phyloP scores from a whole-genome alignment of 1,139 yeast genomes.

The Protomyces pachydermus region DNA sequence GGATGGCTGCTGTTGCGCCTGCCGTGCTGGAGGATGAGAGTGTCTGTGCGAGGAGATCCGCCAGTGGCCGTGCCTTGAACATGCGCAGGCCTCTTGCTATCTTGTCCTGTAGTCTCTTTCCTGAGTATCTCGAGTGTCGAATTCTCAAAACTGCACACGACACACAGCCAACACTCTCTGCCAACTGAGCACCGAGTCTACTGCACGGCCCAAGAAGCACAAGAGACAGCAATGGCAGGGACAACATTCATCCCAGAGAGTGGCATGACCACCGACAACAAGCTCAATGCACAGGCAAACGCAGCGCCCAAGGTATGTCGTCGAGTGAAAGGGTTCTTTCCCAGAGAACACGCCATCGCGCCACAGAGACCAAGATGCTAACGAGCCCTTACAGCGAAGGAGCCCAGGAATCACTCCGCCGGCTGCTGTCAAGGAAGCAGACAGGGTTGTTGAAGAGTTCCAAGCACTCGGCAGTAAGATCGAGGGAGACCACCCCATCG shows the following conservation, averaged over 20 bases:
- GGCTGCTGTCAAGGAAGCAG: constrained; percentile 21
- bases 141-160: neutral
- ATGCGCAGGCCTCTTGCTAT: neutral
- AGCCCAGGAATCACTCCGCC: constrained; percentile 21
- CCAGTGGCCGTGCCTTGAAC: neutral
- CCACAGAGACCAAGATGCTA: too few species aligned
- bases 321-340: neutral
- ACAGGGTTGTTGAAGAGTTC: constrained; percentile 13
- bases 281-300: constrained; percentile 7
- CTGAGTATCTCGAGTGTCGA: neutral
- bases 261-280: constrained; percentile 15
- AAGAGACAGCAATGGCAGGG: constrained; percentile 2
- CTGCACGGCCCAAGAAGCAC: too few species aligned
- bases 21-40: neutral
- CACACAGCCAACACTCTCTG: neutral
- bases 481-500: constrained; percentile 12
- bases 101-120: neutral
- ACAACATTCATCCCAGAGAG: constrained; percentile 22
- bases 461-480: constrained; percentile 14
- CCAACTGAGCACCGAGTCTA: too few species aligned
- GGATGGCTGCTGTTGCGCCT: neutral
- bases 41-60: neutral
- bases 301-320: constrained; percentile 3
- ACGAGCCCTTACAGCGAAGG: constrained; percentile 1
- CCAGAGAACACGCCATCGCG: neutral